A percentile compares a stretch with the other conserved stretches of the same genome.
Conservation (phyloP, 148 eudicot genomes). For the Amaranthus palmeri region DNA sequence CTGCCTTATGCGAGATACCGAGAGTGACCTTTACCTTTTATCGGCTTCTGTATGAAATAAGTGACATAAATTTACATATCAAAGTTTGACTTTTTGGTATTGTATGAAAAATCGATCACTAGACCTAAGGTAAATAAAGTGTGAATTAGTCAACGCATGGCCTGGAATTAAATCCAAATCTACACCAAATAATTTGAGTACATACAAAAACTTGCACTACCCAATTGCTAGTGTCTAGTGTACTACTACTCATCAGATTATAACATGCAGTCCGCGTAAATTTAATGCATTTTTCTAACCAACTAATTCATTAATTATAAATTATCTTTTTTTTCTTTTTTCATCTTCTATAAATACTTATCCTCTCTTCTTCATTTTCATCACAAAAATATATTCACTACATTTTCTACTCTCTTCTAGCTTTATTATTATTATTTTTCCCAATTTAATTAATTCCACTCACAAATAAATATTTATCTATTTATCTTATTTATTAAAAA, state of each 20-base stretch:
- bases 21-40: too few relatives aligned
- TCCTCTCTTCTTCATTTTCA: constrained; percentile 4
- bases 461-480: neutral
- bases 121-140: too few relatives aligned
- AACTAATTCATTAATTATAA: constrained; percentile 12
- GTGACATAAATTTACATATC: too few relatives aligned
- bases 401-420: constrained; percentile 4
- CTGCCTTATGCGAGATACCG: too few relatives aligned
- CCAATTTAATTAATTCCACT: neutral
- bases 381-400: constrained; percentile 8
- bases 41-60: too few relatives aligned
- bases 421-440: neutral
- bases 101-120: too few relatives aligned
- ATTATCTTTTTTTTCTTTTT: neutral
- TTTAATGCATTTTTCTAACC: constrained; percentile 25
- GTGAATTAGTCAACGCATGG: constrained; percentile 7
- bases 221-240: neutral
- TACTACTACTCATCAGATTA: neutral
- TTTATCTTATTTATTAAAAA: neutral
- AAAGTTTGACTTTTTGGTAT: too few relatives aligned
- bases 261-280: constrained; percentile 9
- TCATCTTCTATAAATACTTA: constrained; percentile 17
- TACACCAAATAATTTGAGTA: neutral
- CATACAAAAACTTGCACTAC: neutral
- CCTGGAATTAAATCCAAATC: neutral